A percentile compares a stretch with the other conserved stretches of the same genome.
Conservation (phyloP, 2,329 filamentous ascomycete genomes). For the Phaeosphaeria sp. region DNA sequence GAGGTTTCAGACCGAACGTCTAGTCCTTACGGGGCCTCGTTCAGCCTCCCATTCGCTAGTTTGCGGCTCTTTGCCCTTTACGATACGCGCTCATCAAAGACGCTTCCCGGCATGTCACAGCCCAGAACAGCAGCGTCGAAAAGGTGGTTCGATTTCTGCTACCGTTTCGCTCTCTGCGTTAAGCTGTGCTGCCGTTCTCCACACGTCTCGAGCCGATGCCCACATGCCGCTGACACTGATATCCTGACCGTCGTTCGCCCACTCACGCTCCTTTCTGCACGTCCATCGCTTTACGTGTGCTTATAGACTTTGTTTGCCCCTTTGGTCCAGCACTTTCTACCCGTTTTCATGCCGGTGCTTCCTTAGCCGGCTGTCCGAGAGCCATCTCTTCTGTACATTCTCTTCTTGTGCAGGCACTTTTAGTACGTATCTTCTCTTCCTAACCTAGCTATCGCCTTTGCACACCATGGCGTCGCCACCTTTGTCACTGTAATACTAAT, state of each 20-base stretch:
- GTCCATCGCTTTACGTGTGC: conserved; percentile 31
- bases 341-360: conserved; percentile 48
- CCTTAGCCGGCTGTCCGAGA: conserved; percentile 45
- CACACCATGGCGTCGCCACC: conserved; percentile 12
- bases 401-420: conserved; percentile 49
- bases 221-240: conserved; percentile 37
- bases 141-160: conserved; percentile 46
- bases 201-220: conserved; percentile 36
- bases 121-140: conserved; percentile 28
- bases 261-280: conserved; percentile 18
- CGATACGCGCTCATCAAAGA: conserved; percentile 37
- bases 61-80: conserved; percentile 28
- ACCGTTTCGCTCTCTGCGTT: conserved; percentile 38
- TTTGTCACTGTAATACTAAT: background rate
- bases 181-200: conserved; percentile 32
- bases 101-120: conserved; percentile 39
- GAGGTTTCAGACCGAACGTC: conserved; percentile 36
- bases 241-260: conserved; percentile 30
- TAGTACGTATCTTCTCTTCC: conserved; percentile 37
- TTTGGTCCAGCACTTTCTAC: conserved; percentile 32
- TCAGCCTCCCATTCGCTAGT: conserved; percentile 32
- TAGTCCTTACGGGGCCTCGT: conserved; percentile 21
- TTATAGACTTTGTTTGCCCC: conserved; percentile 50
- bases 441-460: conserved; percentile 1
- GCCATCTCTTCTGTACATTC: conserved; percentile 31